Evolutionary conservation across 148 eudicot species (phyloP).

Genomic region (Rhododendron ferrugineum): DNA sequence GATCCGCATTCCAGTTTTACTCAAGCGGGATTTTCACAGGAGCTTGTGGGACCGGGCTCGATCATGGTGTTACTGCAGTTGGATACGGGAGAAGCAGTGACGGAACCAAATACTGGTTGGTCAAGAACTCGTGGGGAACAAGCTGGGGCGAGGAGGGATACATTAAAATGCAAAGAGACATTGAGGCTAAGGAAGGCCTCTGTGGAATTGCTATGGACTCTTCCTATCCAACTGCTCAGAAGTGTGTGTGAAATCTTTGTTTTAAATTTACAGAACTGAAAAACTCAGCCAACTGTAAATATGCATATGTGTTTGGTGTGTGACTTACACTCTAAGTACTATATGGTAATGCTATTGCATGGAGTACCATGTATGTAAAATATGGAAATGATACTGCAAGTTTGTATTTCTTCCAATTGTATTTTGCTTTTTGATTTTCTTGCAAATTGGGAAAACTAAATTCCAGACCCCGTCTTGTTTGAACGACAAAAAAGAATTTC

Average conservation of each 20-base stretch:
- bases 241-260: background rate
- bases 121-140: background rate
- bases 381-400: background rate
- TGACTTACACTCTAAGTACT: background rate
- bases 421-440: background rate
- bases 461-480: background rate
- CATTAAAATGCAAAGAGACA: background rate
- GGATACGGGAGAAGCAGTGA: background rate
- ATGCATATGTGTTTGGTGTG: background rate
- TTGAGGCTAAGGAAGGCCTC: background rate
- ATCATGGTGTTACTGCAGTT: conserved; percentile 1
- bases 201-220: background rate
- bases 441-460: background rate
- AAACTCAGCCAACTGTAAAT: background rate
- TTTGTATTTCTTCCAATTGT: background rate
- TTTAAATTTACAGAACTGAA: background rate
- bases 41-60: background rate
- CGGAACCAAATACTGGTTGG: background rate
- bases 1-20: background rate
- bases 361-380: background rate
- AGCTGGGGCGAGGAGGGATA: background rate
- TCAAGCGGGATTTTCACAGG: background rate
- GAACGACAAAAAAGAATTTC: too few species aligned
- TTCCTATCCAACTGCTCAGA: background rate
- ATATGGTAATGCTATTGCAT: background rate